Evolutionary conservation across 2,329 filamentous ascomycete species (phyloP).

Genomic region (Paraconiothyrium sp.): DNA sequence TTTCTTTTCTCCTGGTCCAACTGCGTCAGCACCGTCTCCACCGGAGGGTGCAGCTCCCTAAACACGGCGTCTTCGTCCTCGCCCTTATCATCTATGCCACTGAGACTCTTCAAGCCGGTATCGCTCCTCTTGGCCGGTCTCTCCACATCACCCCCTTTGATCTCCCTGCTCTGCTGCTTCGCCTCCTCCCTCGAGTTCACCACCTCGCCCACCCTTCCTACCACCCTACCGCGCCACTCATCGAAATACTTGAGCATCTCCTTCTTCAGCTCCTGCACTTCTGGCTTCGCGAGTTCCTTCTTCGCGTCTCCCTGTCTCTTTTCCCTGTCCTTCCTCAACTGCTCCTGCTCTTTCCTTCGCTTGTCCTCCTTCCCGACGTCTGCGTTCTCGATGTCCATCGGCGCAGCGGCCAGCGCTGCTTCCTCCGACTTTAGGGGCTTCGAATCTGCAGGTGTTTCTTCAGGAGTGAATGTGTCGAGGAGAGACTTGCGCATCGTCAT

Average conservation of each 20-base stretch:
- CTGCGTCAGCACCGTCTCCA: slow-evolving; percentile 60
- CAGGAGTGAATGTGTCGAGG: slow-evolving; percentile 52
- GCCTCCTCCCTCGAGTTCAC: slow-evolving; percentile 52
- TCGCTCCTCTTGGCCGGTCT: slow-evolving; percentile 41
- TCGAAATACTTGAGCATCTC: slow-evolving; percentile 77
- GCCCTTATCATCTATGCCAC: slow-evolving; percentile 36
- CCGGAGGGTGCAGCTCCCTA: slow-evolving; percentile 52
- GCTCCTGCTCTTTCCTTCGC: slow-evolving; percentile 25
- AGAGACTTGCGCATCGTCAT: slow-evolving; percentile 58
- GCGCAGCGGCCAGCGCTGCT: slow-evolving; percentile 34
- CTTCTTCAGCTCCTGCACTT: slow-evolving; percentile 72
- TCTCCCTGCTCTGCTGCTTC: slow-evolving; percentile 38
- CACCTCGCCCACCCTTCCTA: slow-evolving; percentile 76
- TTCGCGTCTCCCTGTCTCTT: slow-evolving; percentile 47
- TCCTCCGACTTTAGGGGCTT: slow-evolving; percentile 33
- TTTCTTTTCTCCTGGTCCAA: slow-evolving; percentile 69
- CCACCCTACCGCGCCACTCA: slow-evolving; percentile 79
- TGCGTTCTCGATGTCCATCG: slow-evolving; percentile 31
- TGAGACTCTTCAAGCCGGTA: slow-evolving; percentile 36
- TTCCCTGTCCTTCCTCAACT: slow-evolving; percentile 37
- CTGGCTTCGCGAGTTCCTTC: slow-evolving; percentile 61
- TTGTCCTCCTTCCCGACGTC: slow-evolving; percentile 46
- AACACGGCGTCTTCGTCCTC: slow-evolving; percentile 51
- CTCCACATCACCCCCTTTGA: slow-evolving; percentile 33
- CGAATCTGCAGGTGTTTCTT: slow-evolving; percentile 32